Percentiles rank a stretch among this genome's conserved stretches.
phyloP scores from a whole-genome alignment of 2,329 filamentous ascomycete genomes.

The Pseudohalonectria lignicola region DNA sequence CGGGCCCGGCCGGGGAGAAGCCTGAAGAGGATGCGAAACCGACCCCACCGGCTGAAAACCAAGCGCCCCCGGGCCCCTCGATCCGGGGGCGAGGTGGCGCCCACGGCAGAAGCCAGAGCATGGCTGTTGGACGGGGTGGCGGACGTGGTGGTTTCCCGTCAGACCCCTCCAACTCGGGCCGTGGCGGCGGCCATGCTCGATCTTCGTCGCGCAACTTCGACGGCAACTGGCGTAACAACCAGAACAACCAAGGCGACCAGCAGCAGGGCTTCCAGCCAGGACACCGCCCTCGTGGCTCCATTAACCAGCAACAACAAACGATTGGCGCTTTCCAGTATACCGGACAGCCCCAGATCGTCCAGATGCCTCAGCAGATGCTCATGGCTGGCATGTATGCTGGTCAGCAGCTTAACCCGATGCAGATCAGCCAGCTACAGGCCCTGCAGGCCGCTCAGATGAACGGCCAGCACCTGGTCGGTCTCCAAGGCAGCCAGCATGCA shows the following conservation, averaged over 20 bases:
- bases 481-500: constrained; percentile 62
- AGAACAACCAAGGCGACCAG: constrained; percentile 37
- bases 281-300: constrained; percentile 74
- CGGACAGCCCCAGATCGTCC: constrained; percentile 76
- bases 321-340: constrained; percentile 86
- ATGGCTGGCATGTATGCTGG: constrained; percentile 73
- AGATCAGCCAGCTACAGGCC: constrained; percentile 82
- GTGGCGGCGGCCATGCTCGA: constrained; percentile 59
- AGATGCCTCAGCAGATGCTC: constrained; percentile 59
- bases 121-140: constrained; percentile 61
- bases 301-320: constrained; percentile 73
- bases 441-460: constrained; percentile 81
- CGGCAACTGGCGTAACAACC: constrained; percentile 91
- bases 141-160: constrained; percentile 50
- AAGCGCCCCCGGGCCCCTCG: constrained; percentile 28
- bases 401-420: constrained; percentile 72
- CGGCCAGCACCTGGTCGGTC: constrained; percentile 60
- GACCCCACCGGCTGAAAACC: constrained; percentile 21
- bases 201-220: constrained; percentile 90
- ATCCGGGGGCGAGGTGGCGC: constrained; percentile 44
- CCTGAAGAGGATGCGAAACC: constrained; percentile 39
- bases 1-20: constrained; percentile 44
- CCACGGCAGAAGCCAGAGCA: constrained; percentile 78
- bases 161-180: constrained; percentile 41
- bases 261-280: constrained; percentile 78